Percentiles rank a stretch among this genome's conserved stretches.
Evolutionary conservation across 2,329 filamentous ascomycete species (phyloP).

Genomic region (Alternaria novae-zelandiae): DNA sequence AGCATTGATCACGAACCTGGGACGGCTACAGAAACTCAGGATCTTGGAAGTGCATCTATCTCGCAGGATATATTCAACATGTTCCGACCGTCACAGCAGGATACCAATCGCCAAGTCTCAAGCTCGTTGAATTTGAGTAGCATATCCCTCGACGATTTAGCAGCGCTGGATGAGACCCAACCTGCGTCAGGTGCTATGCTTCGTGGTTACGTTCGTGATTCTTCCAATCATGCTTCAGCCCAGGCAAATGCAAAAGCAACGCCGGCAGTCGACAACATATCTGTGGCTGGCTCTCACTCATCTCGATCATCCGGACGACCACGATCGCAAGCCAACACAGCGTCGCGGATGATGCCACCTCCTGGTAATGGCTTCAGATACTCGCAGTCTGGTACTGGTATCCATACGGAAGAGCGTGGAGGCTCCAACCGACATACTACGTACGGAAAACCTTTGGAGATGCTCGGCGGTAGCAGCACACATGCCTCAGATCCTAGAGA

Average conservation of each 20-base stretch:
- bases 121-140: conserved; percentile 12
- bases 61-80: background rate
- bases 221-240: background rate
- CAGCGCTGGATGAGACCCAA: conserved; percentile 3
- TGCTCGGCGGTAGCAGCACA: background rate
- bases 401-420: background rate
- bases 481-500: background rate
- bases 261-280: background rate
- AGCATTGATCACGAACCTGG: conserved; percentile 9
- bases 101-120: background rate
- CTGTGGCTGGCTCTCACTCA: conserved; percentile 7
- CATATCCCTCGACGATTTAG: conserved; percentile 18
- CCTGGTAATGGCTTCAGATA: background rate
- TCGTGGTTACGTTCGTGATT: background rate
- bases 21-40: conserved; percentile 16
- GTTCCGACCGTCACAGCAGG: background rate
- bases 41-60: background rate
- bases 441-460: background rate
- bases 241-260: background rate
- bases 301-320: conserved; percentile 26
- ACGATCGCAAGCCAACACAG: conserved; percentile 41
- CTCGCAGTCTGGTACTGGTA: background rate
- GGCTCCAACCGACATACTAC: background rate
- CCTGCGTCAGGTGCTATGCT: background rate
- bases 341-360: conserved; percentile 36